Conservation (phyloP, 139 green algal species). For the Closterium sp. region DNA sequence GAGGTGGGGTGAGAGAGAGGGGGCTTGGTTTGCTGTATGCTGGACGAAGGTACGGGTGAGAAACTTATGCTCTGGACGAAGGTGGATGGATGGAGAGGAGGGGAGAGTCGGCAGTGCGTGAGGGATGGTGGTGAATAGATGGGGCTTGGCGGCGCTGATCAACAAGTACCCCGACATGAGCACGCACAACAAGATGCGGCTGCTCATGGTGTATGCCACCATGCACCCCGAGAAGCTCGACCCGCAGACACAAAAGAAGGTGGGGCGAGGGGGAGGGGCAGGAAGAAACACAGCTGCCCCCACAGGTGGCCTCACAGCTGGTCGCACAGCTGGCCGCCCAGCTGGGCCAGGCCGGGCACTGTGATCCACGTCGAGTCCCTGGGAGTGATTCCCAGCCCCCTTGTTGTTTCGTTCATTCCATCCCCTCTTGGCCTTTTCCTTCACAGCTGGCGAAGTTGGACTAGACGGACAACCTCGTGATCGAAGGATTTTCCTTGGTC, state of each 20-base stretch:
- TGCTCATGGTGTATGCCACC: slow-evolving; percentile 90
- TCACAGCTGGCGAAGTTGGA: background rate
- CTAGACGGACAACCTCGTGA: no score
- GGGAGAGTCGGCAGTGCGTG: background rate
- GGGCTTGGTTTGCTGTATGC: background rate
- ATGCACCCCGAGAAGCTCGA: slow-evolving; percentile 95
- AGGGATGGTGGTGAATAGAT: no score
- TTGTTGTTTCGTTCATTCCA: no score
- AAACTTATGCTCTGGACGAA: background rate
- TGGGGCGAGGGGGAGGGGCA: slow-evolving; percentile 34
- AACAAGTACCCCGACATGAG: slow-evolving; percentile 22
- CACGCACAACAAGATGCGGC: slow-evolving; percentile 73
- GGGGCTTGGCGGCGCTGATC: slow-evolving; percentile 55
- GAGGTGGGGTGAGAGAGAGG: background rate
- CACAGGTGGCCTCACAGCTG: no score
- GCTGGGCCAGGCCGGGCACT: no score
- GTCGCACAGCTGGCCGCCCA: no score
- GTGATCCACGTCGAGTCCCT: no score
- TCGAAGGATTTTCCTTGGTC: no score
- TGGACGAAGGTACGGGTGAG: background rate
- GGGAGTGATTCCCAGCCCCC: no score
- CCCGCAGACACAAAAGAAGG: slow-evolving; percentile 61
- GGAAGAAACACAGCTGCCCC: background rate
- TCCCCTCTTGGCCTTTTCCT: no score
- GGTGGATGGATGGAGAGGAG: background rate